Conservation (phyloP, 108 stramenopile genomes). For the Schizochytrium sp. region DNA sequence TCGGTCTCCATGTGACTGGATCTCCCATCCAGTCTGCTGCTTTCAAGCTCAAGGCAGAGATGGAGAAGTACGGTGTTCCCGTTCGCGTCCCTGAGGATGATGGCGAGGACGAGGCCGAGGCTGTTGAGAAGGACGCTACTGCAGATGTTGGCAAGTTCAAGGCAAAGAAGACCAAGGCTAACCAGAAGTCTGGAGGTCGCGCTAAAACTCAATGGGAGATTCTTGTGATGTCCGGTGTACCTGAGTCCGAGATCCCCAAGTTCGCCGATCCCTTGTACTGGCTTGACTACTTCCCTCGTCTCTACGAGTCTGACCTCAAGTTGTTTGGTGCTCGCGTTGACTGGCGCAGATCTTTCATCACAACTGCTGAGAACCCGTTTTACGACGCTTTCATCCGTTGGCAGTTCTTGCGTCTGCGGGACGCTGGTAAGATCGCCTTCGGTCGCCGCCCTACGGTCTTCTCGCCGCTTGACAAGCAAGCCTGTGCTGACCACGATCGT, state of each 20-base stretch:
- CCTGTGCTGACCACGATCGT: slow-evolving; percentile 98
- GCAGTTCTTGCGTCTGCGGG: slow-evolving; percentile 90
- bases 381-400: slow-evolving; percentile 96
- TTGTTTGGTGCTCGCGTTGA: slow-evolving; percentile 91
- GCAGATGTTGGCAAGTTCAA: slow-evolving; percentile 74
- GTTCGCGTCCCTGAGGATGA: slow-evolving; percentile 90
- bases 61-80: slow-evolving; percentile 85
- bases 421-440: slow-evolving; percentile 86
- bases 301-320: slow-evolving; percentile 89
- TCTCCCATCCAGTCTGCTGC: slow-evolving; percentile 99
- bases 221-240: slow-evolving; percentile 62
- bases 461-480: slow-evolving; percentile 93
- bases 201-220: slow-evolving; percentile 54
- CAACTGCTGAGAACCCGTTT: slow-evolving; percentile 94
- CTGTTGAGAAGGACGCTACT: slow-evolving; percentile 75
- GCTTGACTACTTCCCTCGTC: slow-evolving; percentile 95
- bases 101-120: slow-evolving; percentile 80
- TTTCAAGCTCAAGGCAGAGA: slow-evolving; percentile 95
- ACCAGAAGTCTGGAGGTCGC: slow-evolving; percentile 87
- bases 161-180: slow-evolving; percentile 88
- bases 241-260: slow-evolving; percentile 73
- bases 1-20: slow-evolving; percentile 98
- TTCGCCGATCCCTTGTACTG: slow-evolving; percentile 90
- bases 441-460: slow-evolving; percentile 97
- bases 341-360: slow-evolving; percentile 97